phyloP scores from a whole-genome alignment of 805 yeast genomes.

The Lipomyces japonicus region DNA sequence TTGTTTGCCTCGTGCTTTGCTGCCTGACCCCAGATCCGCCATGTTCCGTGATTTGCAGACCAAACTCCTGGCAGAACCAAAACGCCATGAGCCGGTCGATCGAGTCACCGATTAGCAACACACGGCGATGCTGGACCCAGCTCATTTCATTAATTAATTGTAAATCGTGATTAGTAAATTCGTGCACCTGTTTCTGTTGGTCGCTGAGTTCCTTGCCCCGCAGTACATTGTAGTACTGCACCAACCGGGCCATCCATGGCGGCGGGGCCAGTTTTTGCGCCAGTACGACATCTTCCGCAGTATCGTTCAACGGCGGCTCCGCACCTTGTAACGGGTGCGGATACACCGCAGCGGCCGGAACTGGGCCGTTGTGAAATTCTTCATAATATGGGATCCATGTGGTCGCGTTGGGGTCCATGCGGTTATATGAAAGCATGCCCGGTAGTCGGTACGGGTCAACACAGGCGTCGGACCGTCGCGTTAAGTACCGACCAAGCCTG shows the following conservation, averaged over 20 bases:
- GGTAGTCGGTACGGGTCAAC: conserved; percentile 14
- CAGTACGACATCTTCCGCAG: too few relatives aligned
- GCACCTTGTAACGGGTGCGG: neutral
- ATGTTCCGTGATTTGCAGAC: neutral
- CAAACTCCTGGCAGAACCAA: conserved; percentile 14
- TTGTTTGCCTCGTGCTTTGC: neutral
- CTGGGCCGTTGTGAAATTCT: neutral
- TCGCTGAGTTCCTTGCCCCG: too few relatives aligned
- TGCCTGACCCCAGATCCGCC: neutral
- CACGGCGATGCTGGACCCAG: conserved; percentile 14
- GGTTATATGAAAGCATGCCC: conserved; percentile 6
- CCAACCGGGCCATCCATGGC: neutral
- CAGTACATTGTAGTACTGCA: too few relatives aligned
- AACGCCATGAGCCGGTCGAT: conserved; percentile 12
- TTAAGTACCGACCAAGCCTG: too few relatives aligned
- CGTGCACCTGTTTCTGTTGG: too few relatives aligned
- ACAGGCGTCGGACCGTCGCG: conserved; percentile 4
- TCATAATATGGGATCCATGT: conserved; percentile 12
- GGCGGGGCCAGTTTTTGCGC: neutral
- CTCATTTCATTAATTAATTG: neutral
- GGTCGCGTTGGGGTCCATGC: neutral
- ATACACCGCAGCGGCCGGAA: neutral
- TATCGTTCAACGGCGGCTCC: too few relatives aligned
- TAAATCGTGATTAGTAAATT: too few relatives aligned
- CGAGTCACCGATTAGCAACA: conserved; percentile 25